Evolutionary conservation across 352 stramenopile species (phyloP).

Genomic region (Globisporangium orthogonon): DNA sequence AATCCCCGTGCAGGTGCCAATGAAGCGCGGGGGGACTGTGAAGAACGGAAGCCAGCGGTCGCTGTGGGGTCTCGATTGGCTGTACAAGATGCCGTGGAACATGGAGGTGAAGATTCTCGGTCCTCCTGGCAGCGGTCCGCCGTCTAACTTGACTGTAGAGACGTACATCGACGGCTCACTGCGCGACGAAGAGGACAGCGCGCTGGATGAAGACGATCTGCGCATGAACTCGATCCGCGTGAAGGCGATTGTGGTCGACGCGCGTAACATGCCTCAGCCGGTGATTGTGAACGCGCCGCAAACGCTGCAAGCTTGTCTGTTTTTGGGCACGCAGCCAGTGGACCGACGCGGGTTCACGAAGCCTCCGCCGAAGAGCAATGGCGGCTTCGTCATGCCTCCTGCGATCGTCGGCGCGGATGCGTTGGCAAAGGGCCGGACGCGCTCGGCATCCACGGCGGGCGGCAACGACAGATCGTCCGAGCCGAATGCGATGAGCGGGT

Average conservation of each 20-base stretch:
- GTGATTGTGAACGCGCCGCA: slow-evolving; percentile 85
- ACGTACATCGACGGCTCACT: slow-evolving; percentile 84
- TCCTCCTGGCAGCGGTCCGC: slow-evolving; percentile 72
- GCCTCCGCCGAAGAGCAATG: slow-evolving; percentile 80
- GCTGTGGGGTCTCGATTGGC: slow-evolving; percentile 82
- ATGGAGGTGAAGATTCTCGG: slow-evolving; percentile 90
- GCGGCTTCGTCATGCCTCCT: slow-evolving; percentile 68
- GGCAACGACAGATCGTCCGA: slow-evolving; percentile 66
- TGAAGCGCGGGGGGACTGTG: slow-evolving; percentile 65
- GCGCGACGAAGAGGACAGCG: slow-evolving; percentile 61
- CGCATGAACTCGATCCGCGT: slow-evolving; percentile 86
- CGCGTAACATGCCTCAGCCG: slow-evolving; percentile 80
- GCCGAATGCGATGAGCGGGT: slow-evolving; percentile 30
- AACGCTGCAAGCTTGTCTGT: slow-evolving; percentile 82
- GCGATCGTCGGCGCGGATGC: slow-evolving; percentile 42
- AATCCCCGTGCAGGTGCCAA: slow-evolving; percentile 80
- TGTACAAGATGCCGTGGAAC: slow-evolving; percentile 89
- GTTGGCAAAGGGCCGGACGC: slow-evolving; percentile 55
- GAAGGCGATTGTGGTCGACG: slow-evolving; percentile 85
- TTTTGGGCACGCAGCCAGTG: slow-evolving; percentile 79
- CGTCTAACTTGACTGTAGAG: slow-evolving; percentile 83
- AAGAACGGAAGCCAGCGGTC: slow-evolving; percentile 61
- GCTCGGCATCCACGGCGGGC: slow-evolving; percentile 41
- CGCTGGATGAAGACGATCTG: slow-evolving; percentile 66
- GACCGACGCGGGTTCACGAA: slow-evolving; percentile 84